Base-by-base conservation (phyloP, 805 yeast species). In the Ogataea methanolica region DNA sequence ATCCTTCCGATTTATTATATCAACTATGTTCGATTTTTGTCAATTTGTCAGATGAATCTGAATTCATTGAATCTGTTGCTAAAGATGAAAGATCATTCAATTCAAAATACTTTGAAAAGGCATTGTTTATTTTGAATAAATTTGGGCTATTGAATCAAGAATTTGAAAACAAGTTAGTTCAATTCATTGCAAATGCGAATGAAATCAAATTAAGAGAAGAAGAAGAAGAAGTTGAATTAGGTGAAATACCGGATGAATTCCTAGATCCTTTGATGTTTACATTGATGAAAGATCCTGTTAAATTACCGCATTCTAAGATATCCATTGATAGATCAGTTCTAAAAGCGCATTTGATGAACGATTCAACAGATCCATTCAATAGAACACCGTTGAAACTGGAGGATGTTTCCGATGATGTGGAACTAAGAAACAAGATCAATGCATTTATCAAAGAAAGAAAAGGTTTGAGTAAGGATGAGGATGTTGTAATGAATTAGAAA, bases 241-340 rank as follows among this genome's bases (percentile, higher is more conserved):
- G 96, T 23, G 99, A 94, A 45, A 78, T 88, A 16, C 99, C 99
- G 0, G 99, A 94, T 63, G 98, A 94, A 65, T 94, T 84, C 62
- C 77, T 94, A 57, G 99, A 94, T 71, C 99, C 99, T 14, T 78
- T 94, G 58, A 92, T 94, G 98, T 94, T 75, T 66, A 88, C 97
- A 1, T 63, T 94, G 42, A 94, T 94, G 99, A 86, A 83, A 56
- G 96, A 94, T 63, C 99, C 99, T 0, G 99, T 94, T 5, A 84
- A 78, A n/a, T 74, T 94, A 57, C 99, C 99, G 8, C 74, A 87
- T 8, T 88, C 97, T 0, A 85, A 80, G 53, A 80, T 91, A 17
- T 80, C 83, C 42, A 88, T 94, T 57, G 99, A 94, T 65, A 74
- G 95, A 62, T 78, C 94, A 35, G 94, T 97, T 2, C 87, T 94